Conservation (phyloP, 306 rosid genomes). For the Cucurbita argyrosperma region DNA sequence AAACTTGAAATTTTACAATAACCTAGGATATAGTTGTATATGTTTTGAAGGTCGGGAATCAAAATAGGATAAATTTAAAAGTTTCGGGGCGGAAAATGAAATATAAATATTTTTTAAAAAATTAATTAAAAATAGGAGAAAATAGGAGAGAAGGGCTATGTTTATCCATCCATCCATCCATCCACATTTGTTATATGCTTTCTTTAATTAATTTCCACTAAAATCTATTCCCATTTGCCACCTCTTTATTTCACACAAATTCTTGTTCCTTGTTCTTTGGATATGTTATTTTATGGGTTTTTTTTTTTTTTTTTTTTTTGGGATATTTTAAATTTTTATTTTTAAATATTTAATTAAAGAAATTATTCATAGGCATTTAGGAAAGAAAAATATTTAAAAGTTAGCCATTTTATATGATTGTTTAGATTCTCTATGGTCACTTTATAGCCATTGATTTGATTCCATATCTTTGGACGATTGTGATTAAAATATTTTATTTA, state of each 20-base stretch:
- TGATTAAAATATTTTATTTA: not conserved
- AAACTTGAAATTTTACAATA: too few relatives aligned
- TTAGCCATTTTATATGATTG: not conserved
- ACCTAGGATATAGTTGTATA: too few relatives aligned
- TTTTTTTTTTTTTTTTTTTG: not conserved
- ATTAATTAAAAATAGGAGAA: not conserved
- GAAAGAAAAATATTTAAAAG: not conserved
- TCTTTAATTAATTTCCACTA: not conserved
- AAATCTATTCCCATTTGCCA: not conserved
- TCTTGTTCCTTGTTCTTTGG: not conserved
- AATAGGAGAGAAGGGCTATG: not conserved
- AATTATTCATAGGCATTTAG: not conserved
- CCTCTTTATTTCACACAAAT: not conserved
- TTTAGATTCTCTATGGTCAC: not conserved
- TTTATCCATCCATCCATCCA: not conserved
- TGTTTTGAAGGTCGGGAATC: too few relatives aligned
- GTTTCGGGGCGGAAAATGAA: not conserved
- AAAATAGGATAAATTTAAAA: not conserved
- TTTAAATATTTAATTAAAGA: not conserved
- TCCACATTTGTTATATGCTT: not conserved
- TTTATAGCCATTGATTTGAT: not conserved
- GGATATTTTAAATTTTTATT: not conserved
- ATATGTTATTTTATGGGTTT: not conserved
- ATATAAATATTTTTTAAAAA: not conserved
- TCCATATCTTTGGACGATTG: not conserved